Percentiles rank a stretch among this genome's conserved stretches.
phyloP scores from a whole-genome alignment of 2,329 filamentous ascomycete genomes.

The Aspergillus sp. region DNA sequence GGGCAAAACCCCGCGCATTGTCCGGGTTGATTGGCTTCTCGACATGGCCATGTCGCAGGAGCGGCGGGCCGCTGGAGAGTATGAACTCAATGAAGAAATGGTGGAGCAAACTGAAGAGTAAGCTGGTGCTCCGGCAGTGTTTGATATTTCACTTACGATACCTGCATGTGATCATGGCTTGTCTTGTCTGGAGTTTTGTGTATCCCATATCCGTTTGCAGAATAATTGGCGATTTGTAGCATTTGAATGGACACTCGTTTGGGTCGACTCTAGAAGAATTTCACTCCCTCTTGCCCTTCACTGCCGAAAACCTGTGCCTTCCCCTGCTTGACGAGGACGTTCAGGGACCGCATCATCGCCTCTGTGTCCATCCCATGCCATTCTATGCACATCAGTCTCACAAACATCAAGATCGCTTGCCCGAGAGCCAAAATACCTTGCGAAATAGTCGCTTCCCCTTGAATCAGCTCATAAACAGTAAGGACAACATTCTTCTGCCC shows the following conservation, averaged over 20 bases:
- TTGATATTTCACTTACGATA: slow-evolving; percentile 8
- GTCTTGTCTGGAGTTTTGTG: slow-evolving; percentile 13
- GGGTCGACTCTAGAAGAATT: slow-evolving; percentile 73
- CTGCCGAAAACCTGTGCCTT: slow-evolving; percentile 92
- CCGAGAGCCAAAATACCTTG: slow-evolving; percentile 53
- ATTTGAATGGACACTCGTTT: background rate
- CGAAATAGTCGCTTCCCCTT: slow-evolving; percentile 76
- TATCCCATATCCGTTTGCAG: slow-evolving; percentile 12
- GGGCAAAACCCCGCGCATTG: slow-evolving; percentile 77
- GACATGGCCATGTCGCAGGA: slow-evolving; percentile 87
- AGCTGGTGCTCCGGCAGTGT: background rate
- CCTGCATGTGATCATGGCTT: slow-evolving; percentile 4
- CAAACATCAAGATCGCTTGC: background rate
- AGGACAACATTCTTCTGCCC: slow-evolving; percentile 86
- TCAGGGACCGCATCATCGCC: slow-evolving; percentile 74
- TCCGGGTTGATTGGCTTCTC: slow-evolving; percentile 84
- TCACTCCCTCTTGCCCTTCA: slow-evolving; percentile 86
- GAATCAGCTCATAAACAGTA: slow-evolving; percentile 85
- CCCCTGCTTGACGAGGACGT: slow-evolving; percentile 80
- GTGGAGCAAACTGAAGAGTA: slow-evolving; percentile 23
- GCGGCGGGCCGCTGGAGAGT: slow-evolving; percentile 65
- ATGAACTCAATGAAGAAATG: slow-evolving; percentile 45
- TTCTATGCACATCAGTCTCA: slow-evolving; percentile 51
- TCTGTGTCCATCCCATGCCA: slow-evolving; percentile 87
- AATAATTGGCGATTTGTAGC: slow-evolving; percentile 7